Evolutionary conservation across 1,139 yeast genomes (phyloP).

Genomic region (Zygosaccharomyces sapae): DNA sequence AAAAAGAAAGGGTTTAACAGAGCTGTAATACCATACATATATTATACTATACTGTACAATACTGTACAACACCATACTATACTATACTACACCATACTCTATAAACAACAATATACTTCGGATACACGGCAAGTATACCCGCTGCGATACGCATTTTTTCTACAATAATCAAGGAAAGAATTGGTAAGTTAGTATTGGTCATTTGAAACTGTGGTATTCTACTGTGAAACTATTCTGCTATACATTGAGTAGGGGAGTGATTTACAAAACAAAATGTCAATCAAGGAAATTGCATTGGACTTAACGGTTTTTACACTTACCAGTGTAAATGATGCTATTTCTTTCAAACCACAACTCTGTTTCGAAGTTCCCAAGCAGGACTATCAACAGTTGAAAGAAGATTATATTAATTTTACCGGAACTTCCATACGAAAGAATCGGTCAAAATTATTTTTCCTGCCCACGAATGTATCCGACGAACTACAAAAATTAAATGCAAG

Average conservation of each 20-base stretch:
- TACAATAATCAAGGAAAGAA: too few relatives aligned
- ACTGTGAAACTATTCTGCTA: too few relatives aligned
- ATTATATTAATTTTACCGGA: slow-evolving; percentile 25
- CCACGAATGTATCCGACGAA: slow-evolving; percentile 25
- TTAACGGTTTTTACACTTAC: slow-evolving; percentile 24
- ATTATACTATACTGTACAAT: background rate
- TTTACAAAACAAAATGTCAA: slow-evolving; percentile 8
- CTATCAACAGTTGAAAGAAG: slow-evolving; percentile 20
- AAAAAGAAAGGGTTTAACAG: background rate
- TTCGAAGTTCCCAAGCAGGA: slow-evolving; percentile 26
- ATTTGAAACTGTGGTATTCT: too few relatives aligned
- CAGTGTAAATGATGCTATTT: slow-evolving; percentile 26
- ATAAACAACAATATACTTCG: background rate
- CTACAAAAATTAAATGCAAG: slow-evolving; percentile 24
- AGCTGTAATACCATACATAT: background rate
- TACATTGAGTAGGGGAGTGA: too few relatives aligned
- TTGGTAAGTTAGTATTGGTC: too few relatives aligned
- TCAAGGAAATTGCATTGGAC: slow-evolving; percentile 23
- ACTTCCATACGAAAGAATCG: slow-evolving; percentile 26
- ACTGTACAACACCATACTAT: background rate
- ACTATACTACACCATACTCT: background rate
- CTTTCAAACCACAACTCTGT: slow-evolving; percentile 27
- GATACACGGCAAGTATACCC: background rate
- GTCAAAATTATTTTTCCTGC: slow-evolving; percentile 23
- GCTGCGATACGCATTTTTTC: too few relatives aligned